A percentile compares a stretch with the other conserved stretches of the same genome.
phyloP scores from a whole-genome alignment of 345 rosid species.

The Firmiana major region DNA sequence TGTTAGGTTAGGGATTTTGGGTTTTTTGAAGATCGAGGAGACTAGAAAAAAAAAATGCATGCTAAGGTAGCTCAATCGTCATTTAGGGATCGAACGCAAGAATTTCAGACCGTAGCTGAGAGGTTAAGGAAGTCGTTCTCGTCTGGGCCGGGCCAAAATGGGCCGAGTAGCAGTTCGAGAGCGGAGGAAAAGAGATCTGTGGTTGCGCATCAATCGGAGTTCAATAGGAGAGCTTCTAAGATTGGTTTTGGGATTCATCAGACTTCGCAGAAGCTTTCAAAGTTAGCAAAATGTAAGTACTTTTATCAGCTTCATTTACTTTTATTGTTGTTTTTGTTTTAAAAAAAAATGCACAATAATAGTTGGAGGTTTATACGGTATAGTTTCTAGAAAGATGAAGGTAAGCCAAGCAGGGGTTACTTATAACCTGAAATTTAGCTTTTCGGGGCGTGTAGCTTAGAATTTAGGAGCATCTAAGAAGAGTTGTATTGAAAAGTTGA shows the following conservation, averaged over 20 bases:
- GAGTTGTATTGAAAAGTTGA: neutral
- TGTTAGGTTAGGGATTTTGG: neutral
- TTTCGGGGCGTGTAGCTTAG: neutral
- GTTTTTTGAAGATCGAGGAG: neutral
- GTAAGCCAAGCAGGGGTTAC: neutral
- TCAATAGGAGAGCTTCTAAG: slow-evolving; percentile 55
- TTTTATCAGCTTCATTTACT: neutral
- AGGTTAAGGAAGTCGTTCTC: slow-evolving; percentile 8
- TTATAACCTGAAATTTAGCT: slow-evolving; percentile 4
- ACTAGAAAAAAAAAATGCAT: neutral
- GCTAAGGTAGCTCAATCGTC: neutral
- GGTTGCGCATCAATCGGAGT: slow-evolving; percentile 58
- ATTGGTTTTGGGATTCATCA: slow-evolving; percentile 65
- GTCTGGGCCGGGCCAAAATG: slow-evolving; percentile 6
- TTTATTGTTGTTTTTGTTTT: neutral
- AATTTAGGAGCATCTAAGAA: neutral
- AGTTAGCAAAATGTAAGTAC: slow-evolving; percentile 71
- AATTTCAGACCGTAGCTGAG: slow-evolving; percentile 3
- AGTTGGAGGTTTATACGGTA: neutral
- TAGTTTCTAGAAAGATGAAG: neutral
- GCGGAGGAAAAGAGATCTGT: slow-evolving; percentile 47
- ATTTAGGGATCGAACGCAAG: slow-evolving; percentile 10
- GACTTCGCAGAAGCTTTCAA: slow-evolving; percentile 76
- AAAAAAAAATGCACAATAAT: neutral
- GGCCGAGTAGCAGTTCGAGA: slow-evolving; percentile 17